A percentile compares a stretch with the other conserved stretches of the same genome.
These are phyloP conservation scores for Talaromyces wortmannii DNA, from an alignment of 495 filamentous ascomycete genomes.

Conservation along the genomic window DNA sequence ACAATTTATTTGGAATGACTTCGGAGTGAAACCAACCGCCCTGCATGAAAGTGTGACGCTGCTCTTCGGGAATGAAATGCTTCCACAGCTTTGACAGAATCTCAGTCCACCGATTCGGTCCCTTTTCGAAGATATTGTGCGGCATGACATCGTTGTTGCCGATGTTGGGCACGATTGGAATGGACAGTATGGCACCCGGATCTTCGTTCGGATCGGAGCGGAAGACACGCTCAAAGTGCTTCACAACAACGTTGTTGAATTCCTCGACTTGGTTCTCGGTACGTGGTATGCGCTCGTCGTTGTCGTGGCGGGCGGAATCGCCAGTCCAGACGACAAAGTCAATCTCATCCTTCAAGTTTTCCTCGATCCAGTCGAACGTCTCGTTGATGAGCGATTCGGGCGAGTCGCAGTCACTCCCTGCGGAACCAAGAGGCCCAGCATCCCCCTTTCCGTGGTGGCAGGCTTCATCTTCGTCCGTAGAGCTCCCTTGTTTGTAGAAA, in stretches of 20 bases:
- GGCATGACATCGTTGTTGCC: conserved; percentile 98
- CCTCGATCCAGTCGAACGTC: conserved; percentile 88
- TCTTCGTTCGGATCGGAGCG: conserved; percentile 32
- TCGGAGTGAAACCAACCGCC: conserved; percentile 94
- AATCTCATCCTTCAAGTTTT: conserved; percentile 72
- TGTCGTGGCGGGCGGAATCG: conserved; percentile 92
- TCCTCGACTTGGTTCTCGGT: conserved; percentile 63
- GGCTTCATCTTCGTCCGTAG: conserved; percentile 54
- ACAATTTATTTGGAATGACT: conserved; percentile 79
- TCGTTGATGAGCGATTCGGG: conserved; percentile 75
- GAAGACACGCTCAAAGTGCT: conserved; percentile 72
- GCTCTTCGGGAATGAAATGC: conserved; percentile 84
- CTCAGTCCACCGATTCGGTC: conserved; percentile 79
- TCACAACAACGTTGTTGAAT: conserved; percentile 66
- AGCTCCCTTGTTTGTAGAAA: conserved; percentile 72
- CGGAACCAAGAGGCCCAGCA: conserved; percentile 75
- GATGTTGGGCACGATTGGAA: conserved; percentile 84
- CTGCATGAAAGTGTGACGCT: conserved; percentile 83
- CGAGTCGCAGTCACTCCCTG: conserved; percentile 82
- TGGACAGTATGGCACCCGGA: conserved; percentile 39
- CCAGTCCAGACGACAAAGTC: conserved; percentile 99
- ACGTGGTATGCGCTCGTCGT: conserved; percentile 77
- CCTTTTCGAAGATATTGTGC: conserved; percentile 84
- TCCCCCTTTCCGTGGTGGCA: conserved; percentile 77
- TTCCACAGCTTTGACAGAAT: conserved; percentile 69